Base-by-base conservation (phyloP, 1,284 basidiomycete species). In the Trichosporon coremiiforme region DNA sequence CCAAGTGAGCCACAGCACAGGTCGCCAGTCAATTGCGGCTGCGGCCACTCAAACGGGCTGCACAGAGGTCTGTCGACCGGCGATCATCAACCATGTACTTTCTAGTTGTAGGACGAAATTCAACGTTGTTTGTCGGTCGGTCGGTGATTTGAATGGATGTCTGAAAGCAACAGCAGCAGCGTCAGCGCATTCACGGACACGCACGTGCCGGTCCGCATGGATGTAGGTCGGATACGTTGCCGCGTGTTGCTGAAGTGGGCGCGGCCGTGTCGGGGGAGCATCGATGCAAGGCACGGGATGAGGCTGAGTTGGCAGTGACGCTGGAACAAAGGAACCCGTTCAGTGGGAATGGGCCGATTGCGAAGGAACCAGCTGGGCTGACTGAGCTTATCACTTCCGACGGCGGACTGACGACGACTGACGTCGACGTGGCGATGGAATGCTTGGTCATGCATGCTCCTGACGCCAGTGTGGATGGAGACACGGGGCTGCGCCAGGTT, bases 311-410 rank as follows among this genome's bases (percentile, higher is more conserved):
- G 45, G n/a, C n/a, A n/a, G 17, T 47, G 45, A 47, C 8, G 17
- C 45, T 47, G 45, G n/a, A n/a, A 47, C 45, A 33, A 33, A 33
- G n/a, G 15, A 20, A 9, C n/a, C 15, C 12, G n/a, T n/a, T 47
- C n/a, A 47, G 45, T 47, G 17, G 15, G n/a, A n/a, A 47, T 6
- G 45, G 17, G 15, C 45, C 45, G 45, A 47, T 47, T n/a, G 17
- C 15, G 45, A 47, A n/a, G 6, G 2, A 47, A 17, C 47, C 9
- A 7, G 20, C n/a, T 53, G 47, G 9, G 13, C 41, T 53, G 2
- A 12, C 20, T 53, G 47, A 53, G 47, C 47, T n/a, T 53, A 53
- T 53, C 47, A 53, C 47, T 53, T 53, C 47, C 47, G 47, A 53
- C 47, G 47, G 47, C 47, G 47, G 47, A 22, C 36, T 22, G 15